Evolutionary conservation across 108 stramenopile genomes (phyloP).

Genomic region (Skeletonema menzelii): DNA sequence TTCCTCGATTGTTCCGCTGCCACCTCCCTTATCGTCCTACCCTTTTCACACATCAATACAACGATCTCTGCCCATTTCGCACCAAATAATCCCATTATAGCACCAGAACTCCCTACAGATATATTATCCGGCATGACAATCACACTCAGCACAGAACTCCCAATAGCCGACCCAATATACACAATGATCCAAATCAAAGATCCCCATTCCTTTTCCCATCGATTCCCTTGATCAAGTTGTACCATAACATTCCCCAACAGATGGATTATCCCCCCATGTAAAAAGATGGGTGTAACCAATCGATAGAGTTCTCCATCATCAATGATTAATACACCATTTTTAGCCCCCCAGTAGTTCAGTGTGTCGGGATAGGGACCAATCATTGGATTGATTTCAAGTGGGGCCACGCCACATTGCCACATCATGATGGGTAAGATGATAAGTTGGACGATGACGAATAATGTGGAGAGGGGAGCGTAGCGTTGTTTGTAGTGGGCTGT

Average conservation of each 20-base stretch:
- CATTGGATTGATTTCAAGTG: conserved; percentile 80
- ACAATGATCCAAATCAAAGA: conserved; percentile 62
- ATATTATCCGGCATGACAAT: conserved; percentile 75
- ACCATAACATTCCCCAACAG: conserved; percentile 71
- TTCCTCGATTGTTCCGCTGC: conserved; percentile 66
- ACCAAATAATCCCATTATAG: conserved; percentile 87
- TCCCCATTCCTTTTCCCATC: conserved; percentile 89
- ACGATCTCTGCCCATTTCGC: conserved; percentile 81
- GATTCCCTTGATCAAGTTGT: conserved; percentile 76
- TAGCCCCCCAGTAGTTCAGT: conserved; percentile 85
- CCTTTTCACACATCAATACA: conserved; percentile 58
- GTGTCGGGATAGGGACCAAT: conserved; percentile 85
- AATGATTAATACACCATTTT: conserved; percentile 79
- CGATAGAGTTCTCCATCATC: conserved; percentile 78
- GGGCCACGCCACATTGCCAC: conserved; percentile 75
- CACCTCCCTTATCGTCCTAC: conserved; percentile 49
- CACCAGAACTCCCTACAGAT: conserved; percentile 77
- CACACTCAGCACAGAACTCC: conserved; percentile 56
- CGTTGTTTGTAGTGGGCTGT: conserved; percentile 46
- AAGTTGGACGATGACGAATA: conserved; percentile 60
- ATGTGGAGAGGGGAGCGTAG: conserved; percentile 57
- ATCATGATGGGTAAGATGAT: conserved; percentile 69
- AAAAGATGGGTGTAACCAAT: conserved; percentile 75
- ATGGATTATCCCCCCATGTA: conserved; percentile 86
- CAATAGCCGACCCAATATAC: conserved; percentile 67